Evolutionary conservation across 371 early-diverging fungal species (phyloP), one percentile per base, ranked within the genome.

Genomic region (Astathelohania contejeani): DNA sequence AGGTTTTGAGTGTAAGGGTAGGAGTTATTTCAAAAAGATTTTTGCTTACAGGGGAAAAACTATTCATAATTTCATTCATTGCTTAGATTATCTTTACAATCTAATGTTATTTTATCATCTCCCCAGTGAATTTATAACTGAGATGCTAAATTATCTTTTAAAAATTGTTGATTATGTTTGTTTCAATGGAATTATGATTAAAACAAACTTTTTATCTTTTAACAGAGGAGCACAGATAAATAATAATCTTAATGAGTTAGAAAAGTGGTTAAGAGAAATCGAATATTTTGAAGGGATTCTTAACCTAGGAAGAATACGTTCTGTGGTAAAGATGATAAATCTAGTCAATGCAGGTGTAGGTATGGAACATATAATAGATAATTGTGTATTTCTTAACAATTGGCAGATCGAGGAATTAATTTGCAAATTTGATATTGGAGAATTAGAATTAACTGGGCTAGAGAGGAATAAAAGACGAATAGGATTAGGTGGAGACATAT

Each of bases 181-280:
- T 18, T 68, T 68, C 43, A 68, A 68, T 25, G 39, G 20, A n/a
- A 16, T 68, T n/a, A 14, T 68, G n/a, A 47, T 54, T 25, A 56
- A 60, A 26, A 60, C 46, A 20, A 60, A 56, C n/a, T 63, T 63
- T 24, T 40, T 68, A 14, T 42, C 25, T 37, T 56, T 61, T 22
- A 68, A 68, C 42, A 46, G 65, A 27, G 54, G 64, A 20, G 37
- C 52, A 12, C 64, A 68, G 43, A 68, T 68, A 28, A 64, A 63
- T 26, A 54, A 57, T 26, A 68, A 68, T 50, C n/a, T 68, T 16
- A 49, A 54, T 32, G 47, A 63, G 24, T 60, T 68, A 48, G 55
- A 56, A 24, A 68, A 60, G 39, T 63, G 54, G 10, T 56, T 29
- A 18, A 48, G 37, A 19, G 42, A 48, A 19, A 63, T 67, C 39